Base-by-base conservation (phyloP, 2,329 filamentous ascomycete genomes). In the Aspergillus sp. region DNA sequence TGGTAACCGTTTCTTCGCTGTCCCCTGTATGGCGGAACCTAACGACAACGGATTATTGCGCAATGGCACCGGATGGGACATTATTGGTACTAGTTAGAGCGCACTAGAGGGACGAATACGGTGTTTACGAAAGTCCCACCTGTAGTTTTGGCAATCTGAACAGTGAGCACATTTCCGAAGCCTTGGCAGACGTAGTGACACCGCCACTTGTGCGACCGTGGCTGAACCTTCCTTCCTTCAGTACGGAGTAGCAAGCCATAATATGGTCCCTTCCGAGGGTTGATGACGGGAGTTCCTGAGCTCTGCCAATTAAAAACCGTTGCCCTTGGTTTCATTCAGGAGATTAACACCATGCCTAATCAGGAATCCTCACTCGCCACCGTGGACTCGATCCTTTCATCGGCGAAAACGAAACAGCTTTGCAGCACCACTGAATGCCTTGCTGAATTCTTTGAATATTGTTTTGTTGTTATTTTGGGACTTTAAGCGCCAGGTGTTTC, bases 131-230 rank as follows among this genome's bases (percentile, higher is more conserved):
- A 30, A 11, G 9, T 26, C 7, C n/a, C 43, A 26, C 43, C 22
- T n/a, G 6, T 20, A 24, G 43, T 26, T 13, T 45, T 30, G 41
- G 12, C 24, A n/a, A 8, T 15, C 49, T 22, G 39, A n/a, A n/a
- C n/a, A n/a, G n/a, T n/a, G n/a, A 36, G 17, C n/a, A 2, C 8
- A 13, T 11, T 48, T n/a, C 11, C 17, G 4, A 9, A 52, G 30
- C 34, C 49, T 53, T 50, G 50, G 49, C 50, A 53, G 36, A 50
- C 48, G 30, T 48, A 49, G 7, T 22, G 30, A 22, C 50, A 57
- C 55, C 36, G 44, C 55, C 55, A 53, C 53, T 26, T 44, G 20
- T 48, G 22, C 24, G 34, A 55, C 36, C 26, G 22, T 48, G 53
- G 51, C 41, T 41, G 4, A n/a, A 15, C 13, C 18, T 24, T 47